A percentile compares a stretch with the other conserved stretches of the same genome.
Conservation (phyloP, 202 grass and related monocot species). For the Setaria italica region DNA sequence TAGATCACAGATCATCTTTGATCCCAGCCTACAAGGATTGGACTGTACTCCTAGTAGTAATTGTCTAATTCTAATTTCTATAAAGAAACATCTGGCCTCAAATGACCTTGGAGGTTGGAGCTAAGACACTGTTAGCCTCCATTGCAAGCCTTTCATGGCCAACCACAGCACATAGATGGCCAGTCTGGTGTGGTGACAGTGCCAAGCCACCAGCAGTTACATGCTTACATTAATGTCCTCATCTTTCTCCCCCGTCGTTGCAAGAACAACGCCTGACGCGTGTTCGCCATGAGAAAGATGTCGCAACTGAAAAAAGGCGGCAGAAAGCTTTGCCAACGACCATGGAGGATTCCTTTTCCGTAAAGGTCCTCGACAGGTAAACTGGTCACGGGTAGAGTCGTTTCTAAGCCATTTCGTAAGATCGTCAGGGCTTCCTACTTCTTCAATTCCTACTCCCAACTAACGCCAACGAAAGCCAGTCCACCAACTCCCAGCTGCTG, state of each 20-base stretch:
- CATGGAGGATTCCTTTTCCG: constrained; percentile 26
- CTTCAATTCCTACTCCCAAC: constrained; percentile 49
- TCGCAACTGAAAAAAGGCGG: constrained; percentile 38
- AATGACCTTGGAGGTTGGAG: not conserved
- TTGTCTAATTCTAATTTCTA: not conserved
- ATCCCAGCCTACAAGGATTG: not conserved
- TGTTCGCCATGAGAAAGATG: constrained; percentile 45
- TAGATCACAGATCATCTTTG: not conserved
- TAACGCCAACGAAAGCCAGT: constrained; percentile 57
- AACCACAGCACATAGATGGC: not conserved
- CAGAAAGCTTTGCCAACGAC: not conserved
- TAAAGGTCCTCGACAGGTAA: not conserved
- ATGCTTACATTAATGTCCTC: not conserved
- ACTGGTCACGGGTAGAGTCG: constrained; percentile 12
- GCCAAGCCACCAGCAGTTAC: constrained; percentile 18
- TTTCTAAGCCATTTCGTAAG: constrained; percentile 47
- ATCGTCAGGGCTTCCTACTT: constrained; percentile 14
- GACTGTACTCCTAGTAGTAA: not conserved
- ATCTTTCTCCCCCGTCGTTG: constrained; percentile 2
- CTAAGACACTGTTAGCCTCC: not conserved
- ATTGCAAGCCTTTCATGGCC: constrained; percentile 16
- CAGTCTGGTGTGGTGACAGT: constrained; percentile 31
- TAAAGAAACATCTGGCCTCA: not conserved
- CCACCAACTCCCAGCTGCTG: constrained; percentile 59
- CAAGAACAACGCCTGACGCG: constrained; percentile 20